Base-by-base conservation (phyloP, 2,329 filamentous ascomycete genomes). In the Alternaria triticina region DNA sequence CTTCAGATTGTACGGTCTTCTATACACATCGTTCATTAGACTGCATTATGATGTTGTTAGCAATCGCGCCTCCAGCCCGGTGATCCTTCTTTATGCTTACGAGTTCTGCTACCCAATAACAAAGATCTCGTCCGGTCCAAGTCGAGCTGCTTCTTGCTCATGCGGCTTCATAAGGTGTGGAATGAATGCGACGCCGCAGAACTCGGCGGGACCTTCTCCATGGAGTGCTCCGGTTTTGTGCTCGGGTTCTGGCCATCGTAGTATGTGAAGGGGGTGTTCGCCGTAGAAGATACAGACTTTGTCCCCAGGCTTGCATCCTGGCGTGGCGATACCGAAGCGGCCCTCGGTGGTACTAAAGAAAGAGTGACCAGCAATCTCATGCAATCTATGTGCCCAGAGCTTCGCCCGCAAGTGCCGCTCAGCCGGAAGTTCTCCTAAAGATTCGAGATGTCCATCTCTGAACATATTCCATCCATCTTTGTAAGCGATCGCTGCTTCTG, bases 131-230 rank as follows among this genome's bases (percentile, higher is more conserved):
- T 52, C 49, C 15, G 49, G 49, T 28, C 22, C 36, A 54, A 44
- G 20, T 61, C 59, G 30, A n/a, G 59, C 54, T 6, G 57, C 54
- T n/a, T 65, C 59, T 9, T 28, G 54, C 10, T 56, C 47, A 28
- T 59, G 59, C 9, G 49, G 45, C 25, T 62, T 51, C 62, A 65
- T 65, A 0, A 65, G 12, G 11, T 59, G 55, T 1, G 55, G 49
- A 13, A 54, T 6, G 3, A 54, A 44, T 33, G 40, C 13, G 0
- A 44, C 40, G 0, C 49, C 49, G 2, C 49, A 52, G 49, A 52
- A 25, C 30, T 52, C 20, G 17, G 49, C 49, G 1, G 49, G 20
- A 0, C 9, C 28, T 5, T 52, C 49, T 3, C 20, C 49, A 25
- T 40, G 28, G 3, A 51, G 4, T 1, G 12, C 12, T 2, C 7